phyloP scores from a whole-genome alignment of 2,329 filamentous ascomycete species.

The Aureobasidium pullulans region DNA sequence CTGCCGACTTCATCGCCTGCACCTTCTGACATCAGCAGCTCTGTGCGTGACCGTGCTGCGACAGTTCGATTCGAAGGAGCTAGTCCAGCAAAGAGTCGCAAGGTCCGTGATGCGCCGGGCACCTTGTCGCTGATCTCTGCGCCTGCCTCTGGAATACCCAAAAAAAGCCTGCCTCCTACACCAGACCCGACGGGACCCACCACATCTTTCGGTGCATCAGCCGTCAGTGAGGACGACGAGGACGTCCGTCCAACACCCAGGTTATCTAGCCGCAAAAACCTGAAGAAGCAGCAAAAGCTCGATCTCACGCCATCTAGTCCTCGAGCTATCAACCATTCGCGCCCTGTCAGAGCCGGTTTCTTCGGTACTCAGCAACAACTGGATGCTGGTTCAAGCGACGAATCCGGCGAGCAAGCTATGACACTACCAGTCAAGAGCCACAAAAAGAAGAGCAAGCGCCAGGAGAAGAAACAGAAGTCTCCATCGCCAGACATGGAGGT shows the following conservation, averaged over 20 bases:
- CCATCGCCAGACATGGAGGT: background rate
- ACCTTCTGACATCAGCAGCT: constrained; percentile 25
- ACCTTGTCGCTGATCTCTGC: background rate
- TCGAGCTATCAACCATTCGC: constrained; percentile 6
- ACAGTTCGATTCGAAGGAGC: constrained; percentile 27
- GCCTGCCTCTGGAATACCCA: constrained; percentile 1
- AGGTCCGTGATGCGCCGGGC: constrained; percentile 14
- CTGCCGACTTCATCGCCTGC: constrained; percentile 34
- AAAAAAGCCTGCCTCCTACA: constrained; percentile 18
- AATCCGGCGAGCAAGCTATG: background rate
- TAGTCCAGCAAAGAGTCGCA: constrained; percentile 22
- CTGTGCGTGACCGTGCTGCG: constrained; percentile 29
- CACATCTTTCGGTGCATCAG: constrained; percentile 15
- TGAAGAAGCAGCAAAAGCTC: constrained; percentile 27
- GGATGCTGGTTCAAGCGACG: constrained; percentile 3
- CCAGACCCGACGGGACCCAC: constrained; percentile 20
- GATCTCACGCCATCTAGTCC: constrained; percentile 16
- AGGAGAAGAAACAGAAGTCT: background rate
- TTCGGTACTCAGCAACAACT: constrained; percentile 20
- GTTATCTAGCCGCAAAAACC: constrained; percentile 16
- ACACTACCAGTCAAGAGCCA: background rate
- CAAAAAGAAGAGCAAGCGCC: constrained; percentile 4
- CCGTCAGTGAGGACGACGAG: constrained; percentile 22
- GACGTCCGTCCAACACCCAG: constrained; percentile 20
- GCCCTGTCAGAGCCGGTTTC: constrained; percentile 20